phyloP scores from a whole-genome alignment of 2,329 filamentous ascomycete genomes.

The Colletotrichum brevisporum region DNA sequence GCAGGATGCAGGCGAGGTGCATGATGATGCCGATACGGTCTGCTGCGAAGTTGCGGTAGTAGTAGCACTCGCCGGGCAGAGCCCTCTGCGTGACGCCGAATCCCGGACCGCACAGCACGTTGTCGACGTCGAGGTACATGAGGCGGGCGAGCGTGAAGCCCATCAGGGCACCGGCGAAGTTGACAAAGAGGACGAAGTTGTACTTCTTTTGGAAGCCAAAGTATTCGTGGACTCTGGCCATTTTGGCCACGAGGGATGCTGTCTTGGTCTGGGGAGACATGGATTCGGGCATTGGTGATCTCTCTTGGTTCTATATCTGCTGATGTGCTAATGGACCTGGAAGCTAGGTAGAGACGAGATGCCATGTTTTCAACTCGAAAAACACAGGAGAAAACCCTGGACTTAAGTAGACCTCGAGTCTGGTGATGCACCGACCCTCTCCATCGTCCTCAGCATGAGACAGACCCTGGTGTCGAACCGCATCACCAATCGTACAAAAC shows the following conservation, averaged over 20 bases:
- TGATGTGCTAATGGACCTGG: no score
- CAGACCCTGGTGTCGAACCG: not conserved
- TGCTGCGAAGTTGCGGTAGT: conserved; percentile 46
- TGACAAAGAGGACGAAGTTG: conserved; percentile 43
- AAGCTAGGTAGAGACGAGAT: no score
- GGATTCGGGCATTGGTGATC: not conserved
- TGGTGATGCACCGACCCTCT: no score
- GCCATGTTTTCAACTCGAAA: no score
- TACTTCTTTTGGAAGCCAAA: conserved; percentile 14
- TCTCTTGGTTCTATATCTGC: no score
- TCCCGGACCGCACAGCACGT: conserved; percentile 46
- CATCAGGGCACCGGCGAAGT: conserved; percentile 58
- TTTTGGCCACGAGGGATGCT: not conserved
- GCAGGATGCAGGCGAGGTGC: conserved; percentile 59
- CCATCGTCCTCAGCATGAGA: no score
- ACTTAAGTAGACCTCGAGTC: no score
- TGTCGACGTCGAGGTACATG: conserved; percentile 61
- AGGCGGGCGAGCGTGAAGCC: conserved; percentile 64
- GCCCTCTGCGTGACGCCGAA: conserved; percentile 29
- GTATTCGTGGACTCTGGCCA: not conserved
- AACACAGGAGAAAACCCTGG: no score
- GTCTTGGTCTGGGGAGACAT: no score
- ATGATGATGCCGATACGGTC: conserved; percentile 58
- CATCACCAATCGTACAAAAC: not conserved
- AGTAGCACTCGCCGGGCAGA: conserved; percentile 58